Base-by-base conservation (phyloP, 2,329 filamentous ascomycete genomes). In the Lasiodiplodia theobromae region DNA sequence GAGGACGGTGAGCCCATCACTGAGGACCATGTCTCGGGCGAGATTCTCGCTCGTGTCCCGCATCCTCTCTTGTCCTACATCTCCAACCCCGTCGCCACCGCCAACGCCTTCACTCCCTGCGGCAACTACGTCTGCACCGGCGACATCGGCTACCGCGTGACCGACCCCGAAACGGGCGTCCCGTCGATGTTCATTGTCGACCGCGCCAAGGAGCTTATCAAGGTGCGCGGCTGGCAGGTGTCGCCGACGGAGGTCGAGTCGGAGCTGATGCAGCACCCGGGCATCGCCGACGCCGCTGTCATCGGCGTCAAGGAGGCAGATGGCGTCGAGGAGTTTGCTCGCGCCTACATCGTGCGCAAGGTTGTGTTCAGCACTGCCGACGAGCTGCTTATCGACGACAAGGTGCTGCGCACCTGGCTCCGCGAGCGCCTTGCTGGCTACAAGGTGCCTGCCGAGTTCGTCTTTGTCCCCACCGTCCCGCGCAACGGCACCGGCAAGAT, bases 151-250 rank as follows among this genome's bases (percentile, higher is more conserved):
- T 56, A 65, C 28, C 51, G 67, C 34, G 12, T 67, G 21, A 47
- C 37, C 18, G 53, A 67, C 34, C 14, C 57, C 5, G 23, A 25
- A 4, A 62, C 66, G 0, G 66, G 66, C 57, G 12, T 54, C 16
- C 21, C 66, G 21, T 53, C 47, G 62, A 66, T 78, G 67, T 79
- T 78, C 53, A 76, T 81, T 44, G 73, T 82, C 2, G 81, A 83
- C 70, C 75, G 79, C 8, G 58, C 75, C 11, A 78, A 82, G 72
- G 79, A 84, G 69, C 77, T 84, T 60, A 84, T 84, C 71, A 84
- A 84, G 69, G 82, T 83, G 14, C 84, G 84, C 72, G 83, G 83
- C 3, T 77, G 83, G 49, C 83, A 85, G 74, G 82, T 85, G n/a
- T 80, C 83, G 7, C 83, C 83, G 2, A 82, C 82, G 0, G 83